Percentiles rank a stretch among this genome's conserved stretches.
phyloP scores from a whole-genome alignment of 2,329 filamentous ascomycete genomes.

The Colletotrichum destructivum region DNA sequence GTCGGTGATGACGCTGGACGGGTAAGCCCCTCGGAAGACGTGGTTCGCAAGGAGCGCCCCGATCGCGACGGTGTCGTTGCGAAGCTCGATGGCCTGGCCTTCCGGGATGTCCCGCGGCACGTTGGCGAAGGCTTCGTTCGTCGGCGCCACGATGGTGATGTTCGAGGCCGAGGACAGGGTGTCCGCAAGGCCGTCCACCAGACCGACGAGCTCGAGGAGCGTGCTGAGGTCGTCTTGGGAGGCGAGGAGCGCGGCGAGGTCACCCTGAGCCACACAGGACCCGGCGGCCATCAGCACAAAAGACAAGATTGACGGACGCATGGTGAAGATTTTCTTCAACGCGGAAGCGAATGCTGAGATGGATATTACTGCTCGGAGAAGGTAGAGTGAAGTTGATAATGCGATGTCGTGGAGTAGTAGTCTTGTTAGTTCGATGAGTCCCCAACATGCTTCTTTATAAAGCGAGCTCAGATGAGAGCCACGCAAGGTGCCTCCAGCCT shows the following conservation, averaged over 20 bases:
- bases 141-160: conserved; percentile 54
- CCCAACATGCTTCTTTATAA: background rate
- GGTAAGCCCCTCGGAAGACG: conserved; percentile 51
- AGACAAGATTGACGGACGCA: conserved; percentile 21
- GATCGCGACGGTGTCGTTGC: conserved; percentile 51
- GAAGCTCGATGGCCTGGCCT: conserved; percentile 50
- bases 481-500: background rate
- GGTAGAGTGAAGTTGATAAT: background rate
- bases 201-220: conserved; percentile 44
- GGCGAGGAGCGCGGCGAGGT: conserved; percentile 44
- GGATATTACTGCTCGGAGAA: background rate
- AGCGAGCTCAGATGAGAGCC: background rate
- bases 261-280: conserved; percentile 42
- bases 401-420: background rate
- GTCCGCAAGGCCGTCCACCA: conserved; percentile 49
- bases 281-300: conserved; percentile 8
- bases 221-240: conserved; percentile 46
- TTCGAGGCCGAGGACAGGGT: conserved; percentile 51
- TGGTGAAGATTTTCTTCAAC: background rate
- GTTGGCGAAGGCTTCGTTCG: conserved; percentile 52
- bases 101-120: conserved; percentile 52
- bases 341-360: background rate
- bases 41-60: conserved; percentile 52
- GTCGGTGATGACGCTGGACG: conserved; percentile 48
- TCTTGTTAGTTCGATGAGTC: background rate